Percentiles rank a stretch among this genome's conserved stretches.
These are phyloP conservation scores for Psidium guajava DNA, from an alignment of 345 rosid species.

Conservation along the genomic window DNA sequence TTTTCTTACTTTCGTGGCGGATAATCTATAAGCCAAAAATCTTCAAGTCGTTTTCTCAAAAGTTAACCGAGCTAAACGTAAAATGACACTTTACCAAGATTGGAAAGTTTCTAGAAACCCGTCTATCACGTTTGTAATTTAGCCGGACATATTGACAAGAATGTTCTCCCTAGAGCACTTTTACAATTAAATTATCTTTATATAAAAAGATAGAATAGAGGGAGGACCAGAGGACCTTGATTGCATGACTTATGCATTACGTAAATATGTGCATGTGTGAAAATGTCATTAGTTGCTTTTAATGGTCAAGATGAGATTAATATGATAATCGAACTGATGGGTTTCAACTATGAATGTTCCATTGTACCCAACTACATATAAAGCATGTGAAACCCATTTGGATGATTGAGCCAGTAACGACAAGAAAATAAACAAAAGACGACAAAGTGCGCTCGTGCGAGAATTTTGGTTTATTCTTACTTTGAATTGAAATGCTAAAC, in stretches of 20 bases:
- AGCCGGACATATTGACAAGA: neutral
- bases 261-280: neutral
- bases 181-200: neutral
- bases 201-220: neutral
- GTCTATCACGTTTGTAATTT: neutral
- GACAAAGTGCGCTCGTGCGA: neutral
- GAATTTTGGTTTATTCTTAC: neutral
- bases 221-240: neutral
- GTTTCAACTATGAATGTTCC: neutral
- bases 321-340: neutral
- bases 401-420: neutral
- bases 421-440: neutral
- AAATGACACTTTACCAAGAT: neutral
- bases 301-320: neutral
- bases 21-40: neutral
- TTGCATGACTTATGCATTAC: neutral
- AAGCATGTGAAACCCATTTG: neutral
- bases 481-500: neutral
- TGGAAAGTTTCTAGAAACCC: neutral
- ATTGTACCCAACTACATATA: neutral
- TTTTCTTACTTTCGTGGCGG: neutral
- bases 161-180: neutral
- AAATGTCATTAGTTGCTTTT: neutral
- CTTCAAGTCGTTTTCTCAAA: neutral
- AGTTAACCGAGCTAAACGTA: neutral